Conservation (phyloP, 2,329 filamentous ascomycete genomes). For the Fusarium marasasianum region DNA sequence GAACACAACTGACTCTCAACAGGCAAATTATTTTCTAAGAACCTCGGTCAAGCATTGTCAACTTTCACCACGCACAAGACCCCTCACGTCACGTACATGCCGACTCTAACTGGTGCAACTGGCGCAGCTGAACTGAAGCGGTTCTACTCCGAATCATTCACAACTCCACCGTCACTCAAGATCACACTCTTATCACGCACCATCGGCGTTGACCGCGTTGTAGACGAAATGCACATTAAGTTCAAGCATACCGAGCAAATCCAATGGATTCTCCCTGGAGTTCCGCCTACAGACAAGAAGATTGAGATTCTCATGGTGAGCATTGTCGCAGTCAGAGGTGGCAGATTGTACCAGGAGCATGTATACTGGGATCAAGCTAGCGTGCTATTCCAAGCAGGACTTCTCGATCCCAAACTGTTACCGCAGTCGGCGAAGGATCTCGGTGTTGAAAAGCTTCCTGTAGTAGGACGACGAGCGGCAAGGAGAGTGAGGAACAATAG, state of each 20-base stretch:
- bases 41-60: slow-evolving; percentile 68
- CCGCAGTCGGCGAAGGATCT: slow-evolving; percentile 47
- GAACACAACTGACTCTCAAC: background rate
- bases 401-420: slow-evolving; percentile 57
- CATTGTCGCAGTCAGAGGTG: slow-evolving; percentile 67
- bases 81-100: slow-evolving; percentile 75
- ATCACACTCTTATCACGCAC: slow-evolving; percentile 72
- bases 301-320: slow-evolving; percentile 67
- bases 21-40: slow-evolving; percentile 65
- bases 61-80: slow-evolving; percentile 68
- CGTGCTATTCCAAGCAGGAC: slow-evolving; percentile 66
- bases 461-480: slow-evolving; percentile 53
- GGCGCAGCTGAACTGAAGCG: slow-evolving; percentile 65
- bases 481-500: slow-evolving; percentile 45
- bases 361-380: slow-evolving; percentile 73
- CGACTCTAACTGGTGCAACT: slow-evolving; percentile 71
- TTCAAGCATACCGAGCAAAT: slow-evolving; percentile 67
- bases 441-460: slow-evolving; percentile 50
- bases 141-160: slow-evolving; percentile 74
- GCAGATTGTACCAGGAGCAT: slow-evolving; percentile 69
- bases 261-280: slow-evolving; percentile 69
- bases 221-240: slow-evolving; percentile 69
- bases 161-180: slow-evolving; percentile 67
- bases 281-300: slow-evolving; percentile 62
- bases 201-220: slow-evolving; percentile 70